Percentiles rank a stretch among this genome's conserved stretches.
phyloP scores from a whole-genome alignment of 495 filamentous ascomycete species.

The Lineolata rhizophorae region DNA sequence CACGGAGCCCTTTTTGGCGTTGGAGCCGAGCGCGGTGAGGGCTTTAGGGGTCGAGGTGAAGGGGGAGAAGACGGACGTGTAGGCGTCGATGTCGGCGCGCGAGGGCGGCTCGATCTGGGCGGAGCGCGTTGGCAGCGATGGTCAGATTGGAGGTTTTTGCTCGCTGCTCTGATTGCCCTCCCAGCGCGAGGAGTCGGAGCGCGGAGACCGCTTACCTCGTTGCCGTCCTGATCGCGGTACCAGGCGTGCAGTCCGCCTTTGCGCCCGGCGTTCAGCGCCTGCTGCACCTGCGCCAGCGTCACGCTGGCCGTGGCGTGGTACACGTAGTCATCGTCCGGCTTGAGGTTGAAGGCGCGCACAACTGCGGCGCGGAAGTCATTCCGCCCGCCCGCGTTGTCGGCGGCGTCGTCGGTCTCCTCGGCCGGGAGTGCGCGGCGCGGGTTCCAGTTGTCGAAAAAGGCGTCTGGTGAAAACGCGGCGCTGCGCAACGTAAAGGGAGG shows the following conservation, averaged over 20 bases:
- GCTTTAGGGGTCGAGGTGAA: conserved; percentile 25
- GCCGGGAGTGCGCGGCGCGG: conserved; percentile 8
- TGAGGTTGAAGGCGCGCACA: conserved; percentile 26
- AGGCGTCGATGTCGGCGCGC: conserved; percentile 30
- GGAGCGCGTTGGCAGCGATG: neutral
- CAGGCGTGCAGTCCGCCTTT: conserved; percentile 23
- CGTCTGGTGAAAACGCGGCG: conserved; percentile 18
- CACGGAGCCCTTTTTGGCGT: conserved; percentile 34
- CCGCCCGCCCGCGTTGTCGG: no score
- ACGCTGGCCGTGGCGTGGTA: conserved; percentile 33
- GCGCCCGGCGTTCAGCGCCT: conserved; percentile 22
- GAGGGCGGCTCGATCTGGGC: conserved; percentile 20
- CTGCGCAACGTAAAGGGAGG: no score
- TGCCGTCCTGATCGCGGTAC: conserved; percentile 18
- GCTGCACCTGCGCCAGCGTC: conserved; percentile 30
- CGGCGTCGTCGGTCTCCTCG: no score
- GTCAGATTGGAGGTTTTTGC: conserved; percentile 3
- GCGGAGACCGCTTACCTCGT: conserved; percentile 10
- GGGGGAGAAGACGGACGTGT: conserved; percentile 34
- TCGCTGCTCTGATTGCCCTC: no score
- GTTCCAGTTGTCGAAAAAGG: conserved; percentile 17
- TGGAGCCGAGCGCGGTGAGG: conserved; percentile 28
- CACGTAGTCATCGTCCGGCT: conserved; percentile 26
- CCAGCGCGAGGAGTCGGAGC: conserved; percentile 6
- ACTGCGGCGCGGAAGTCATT: conserved; percentile 27